phyloP scores from a whole-genome alignment of 1,284 basidiomycete genomes.

The Peniophora sp. region DNA sequence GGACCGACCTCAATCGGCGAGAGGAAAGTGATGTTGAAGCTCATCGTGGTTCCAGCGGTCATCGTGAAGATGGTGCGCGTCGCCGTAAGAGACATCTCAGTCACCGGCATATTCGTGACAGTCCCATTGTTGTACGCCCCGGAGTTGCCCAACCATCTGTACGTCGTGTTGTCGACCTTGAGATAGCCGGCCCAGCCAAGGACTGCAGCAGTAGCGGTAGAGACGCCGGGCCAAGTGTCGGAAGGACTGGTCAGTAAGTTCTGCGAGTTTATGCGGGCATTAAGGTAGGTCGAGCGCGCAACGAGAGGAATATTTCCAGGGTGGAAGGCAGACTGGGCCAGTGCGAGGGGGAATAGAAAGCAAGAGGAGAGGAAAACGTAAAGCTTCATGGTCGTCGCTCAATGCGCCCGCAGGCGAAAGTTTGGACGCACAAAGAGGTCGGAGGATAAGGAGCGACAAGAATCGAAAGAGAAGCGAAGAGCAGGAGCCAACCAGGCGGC shows the following conservation, averaged over 20 bases:
- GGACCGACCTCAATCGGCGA: conserved; percentile 12
- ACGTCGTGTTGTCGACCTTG: neutral
- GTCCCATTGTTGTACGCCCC: neutral
- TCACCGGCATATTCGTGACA: neutral
- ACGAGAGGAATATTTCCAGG: neutral
- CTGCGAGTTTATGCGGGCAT: neutral
- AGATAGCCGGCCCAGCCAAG: neutral
- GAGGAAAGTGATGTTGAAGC: conserved; percentile 9
- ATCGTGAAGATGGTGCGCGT: conserved; percentile 10
- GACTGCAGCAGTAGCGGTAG: neutral
- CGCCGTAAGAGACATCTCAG: conserved; percentile 3
- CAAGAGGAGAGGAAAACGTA: neutral
- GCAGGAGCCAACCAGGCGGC: too few relatives aligned
- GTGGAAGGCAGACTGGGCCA: neutral
- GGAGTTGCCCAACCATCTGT: neutral
- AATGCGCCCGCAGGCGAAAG: too few relatives aligned
- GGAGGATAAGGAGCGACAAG: too few relatives aligned
- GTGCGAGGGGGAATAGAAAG: neutral
- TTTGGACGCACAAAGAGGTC: too few relatives aligned
- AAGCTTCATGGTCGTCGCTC: neutral
- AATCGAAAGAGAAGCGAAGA: too few relatives aligned
- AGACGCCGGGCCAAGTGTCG: neutral
- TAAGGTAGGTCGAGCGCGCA: neutral
- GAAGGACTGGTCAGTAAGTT: neutral
- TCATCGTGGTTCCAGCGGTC: conserved; percentile 7